Conservation (phyloP, 345 rosid species). For the Linum lewisii region DNA sequence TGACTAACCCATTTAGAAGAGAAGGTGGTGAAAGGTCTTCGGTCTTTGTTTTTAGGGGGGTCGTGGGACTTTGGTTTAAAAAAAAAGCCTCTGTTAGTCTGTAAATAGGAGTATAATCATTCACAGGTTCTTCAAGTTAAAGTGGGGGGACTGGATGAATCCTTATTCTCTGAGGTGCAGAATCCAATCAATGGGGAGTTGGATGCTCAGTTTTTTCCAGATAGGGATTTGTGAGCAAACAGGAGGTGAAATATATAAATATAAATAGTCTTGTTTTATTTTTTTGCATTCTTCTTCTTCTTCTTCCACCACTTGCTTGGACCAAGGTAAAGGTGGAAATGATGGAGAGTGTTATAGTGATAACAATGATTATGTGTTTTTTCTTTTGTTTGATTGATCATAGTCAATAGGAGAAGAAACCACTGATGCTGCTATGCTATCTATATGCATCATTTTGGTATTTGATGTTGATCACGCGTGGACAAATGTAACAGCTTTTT, state of each 20-base stretch:
- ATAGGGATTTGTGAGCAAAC: constrained; percentile 43
- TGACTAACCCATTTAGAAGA: constrained; percentile 35
- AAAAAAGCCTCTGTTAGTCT: constrained; percentile 48
- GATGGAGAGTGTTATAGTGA: too few species aligned
- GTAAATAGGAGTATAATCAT: constrained; percentile 50
- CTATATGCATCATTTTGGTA: too few species aligned
- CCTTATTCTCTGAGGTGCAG: constrained; percentile 31
- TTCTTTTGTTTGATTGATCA: background rate
- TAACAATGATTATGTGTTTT: too few species aligned
- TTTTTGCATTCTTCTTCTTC: too few species aligned
- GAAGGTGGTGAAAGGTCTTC: constrained; percentile 14
- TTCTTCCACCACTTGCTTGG: too few species aligned
- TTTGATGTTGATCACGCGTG: too few species aligned
- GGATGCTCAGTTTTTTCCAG: constrained; percentile 54
- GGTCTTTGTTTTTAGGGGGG: constrained; percentile 14
- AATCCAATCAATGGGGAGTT: constrained; percentile 38
- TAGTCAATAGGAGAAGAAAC: background rate
- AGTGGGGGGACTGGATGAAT: constrained; percentile 26
- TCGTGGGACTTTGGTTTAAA: constrained; percentile 13
- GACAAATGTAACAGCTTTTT: too few species aligned
- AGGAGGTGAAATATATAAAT: constrained; percentile 28
- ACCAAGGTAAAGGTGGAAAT: too few species aligned
- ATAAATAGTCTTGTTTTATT: background rate
- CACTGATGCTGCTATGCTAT: too few species aligned
- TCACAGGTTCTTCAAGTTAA: constrained; percentile 20